Evolutionary conservation across 148 eudicot genomes (phyloP).

Genomic region (Camellia lanceoleosa): DNA sequence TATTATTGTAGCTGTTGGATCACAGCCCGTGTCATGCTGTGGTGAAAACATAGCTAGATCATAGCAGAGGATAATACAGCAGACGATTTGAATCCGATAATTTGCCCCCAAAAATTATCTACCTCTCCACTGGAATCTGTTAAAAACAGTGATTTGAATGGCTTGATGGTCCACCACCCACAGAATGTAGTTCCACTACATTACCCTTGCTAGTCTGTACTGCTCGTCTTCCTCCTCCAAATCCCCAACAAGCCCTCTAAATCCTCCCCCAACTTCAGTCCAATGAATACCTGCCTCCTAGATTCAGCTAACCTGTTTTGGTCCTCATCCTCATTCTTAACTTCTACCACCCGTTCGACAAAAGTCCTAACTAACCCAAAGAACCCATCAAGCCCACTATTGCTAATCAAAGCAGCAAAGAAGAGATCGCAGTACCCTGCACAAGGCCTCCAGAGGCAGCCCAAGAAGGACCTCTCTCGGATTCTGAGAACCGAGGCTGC

Average conservation of each 20-base stretch:
- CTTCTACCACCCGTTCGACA: slow-evolving; percentile 42
- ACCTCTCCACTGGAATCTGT: too few species aligned
- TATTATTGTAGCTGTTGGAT: too few species aligned
- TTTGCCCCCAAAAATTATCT: too few species aligned
- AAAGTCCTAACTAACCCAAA: slow-evolving; percentile 33
- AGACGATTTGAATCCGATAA: too few species aligned
- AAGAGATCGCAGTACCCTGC: slow-evolving; percentile 22
- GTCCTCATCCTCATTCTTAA: slow-evolving; percentile 19
- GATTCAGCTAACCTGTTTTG: slow-evolving; percentile 11
- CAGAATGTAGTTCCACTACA: not conserved
- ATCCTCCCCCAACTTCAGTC: not conserved
- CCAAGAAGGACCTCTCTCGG: slow-evolving; percentile 55
- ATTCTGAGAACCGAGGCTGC: slow-evolving; percentile 79
- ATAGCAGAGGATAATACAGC: too few species aligned
- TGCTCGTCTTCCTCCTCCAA: not conserved
- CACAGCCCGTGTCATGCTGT: too few species aligned
- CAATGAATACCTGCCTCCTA: slow-evolving; percentile 18
- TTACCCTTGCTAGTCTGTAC: not conserved
- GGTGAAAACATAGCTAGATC: too few species aligned
- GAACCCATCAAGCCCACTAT: slow-evolving; percentile 4
- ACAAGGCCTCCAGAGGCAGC: slow-evolving; percentile 38
- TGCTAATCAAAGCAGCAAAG: slow-evolving; percentile 31
- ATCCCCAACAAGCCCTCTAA: not conserved
- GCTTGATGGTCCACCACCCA: not conserved
- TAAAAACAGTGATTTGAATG: too few species aligned